Evolutionary conservation across 192 early-diverging fungal species (phyloP).

Genomic region (Coemansia sp.): DNA sequence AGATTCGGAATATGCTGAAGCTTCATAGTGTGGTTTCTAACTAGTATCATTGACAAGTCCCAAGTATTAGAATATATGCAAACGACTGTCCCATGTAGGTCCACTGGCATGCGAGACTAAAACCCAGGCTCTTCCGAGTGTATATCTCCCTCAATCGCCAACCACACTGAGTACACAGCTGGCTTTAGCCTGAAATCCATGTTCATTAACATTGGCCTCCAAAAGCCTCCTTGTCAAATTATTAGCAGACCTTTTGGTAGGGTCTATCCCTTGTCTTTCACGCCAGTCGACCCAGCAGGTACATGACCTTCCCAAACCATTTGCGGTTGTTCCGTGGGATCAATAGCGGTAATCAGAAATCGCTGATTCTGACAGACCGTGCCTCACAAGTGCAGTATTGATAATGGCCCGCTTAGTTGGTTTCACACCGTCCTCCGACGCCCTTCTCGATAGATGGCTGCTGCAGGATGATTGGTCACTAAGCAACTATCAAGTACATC

Average conservation of each 20-base stretch:
- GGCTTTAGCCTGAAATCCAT: neutral
- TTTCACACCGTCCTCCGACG: neutral
- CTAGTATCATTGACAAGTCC: neutral
- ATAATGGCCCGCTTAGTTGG: neutral
- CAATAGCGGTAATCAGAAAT: neutral
- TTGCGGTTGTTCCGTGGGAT: no score
- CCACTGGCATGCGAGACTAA: neutral
- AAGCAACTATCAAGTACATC: neutral
- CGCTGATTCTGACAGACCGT: neutral
- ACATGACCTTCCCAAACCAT: neutral
- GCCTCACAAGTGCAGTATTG: neutral
- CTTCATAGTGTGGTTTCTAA: neutral
- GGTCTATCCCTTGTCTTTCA: neutral
- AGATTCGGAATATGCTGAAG: neutral
- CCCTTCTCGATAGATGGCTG: neutral
- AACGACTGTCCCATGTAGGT: neutral
- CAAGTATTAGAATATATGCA: no score
- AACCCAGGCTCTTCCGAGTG: neutral
- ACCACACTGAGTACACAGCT: neutral
- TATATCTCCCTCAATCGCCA: neutral
- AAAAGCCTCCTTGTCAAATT: neutral
- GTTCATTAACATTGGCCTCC: neutral
- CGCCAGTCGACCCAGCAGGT: neutral
- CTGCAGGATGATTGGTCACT: neutral
- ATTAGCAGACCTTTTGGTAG: neutral